These are phyloP conservation scores for Colletotrichum plurivorum DNA, from an alignment of 2,329 filamentous ascomycete species.

Conservation along the genomic window DNA sequence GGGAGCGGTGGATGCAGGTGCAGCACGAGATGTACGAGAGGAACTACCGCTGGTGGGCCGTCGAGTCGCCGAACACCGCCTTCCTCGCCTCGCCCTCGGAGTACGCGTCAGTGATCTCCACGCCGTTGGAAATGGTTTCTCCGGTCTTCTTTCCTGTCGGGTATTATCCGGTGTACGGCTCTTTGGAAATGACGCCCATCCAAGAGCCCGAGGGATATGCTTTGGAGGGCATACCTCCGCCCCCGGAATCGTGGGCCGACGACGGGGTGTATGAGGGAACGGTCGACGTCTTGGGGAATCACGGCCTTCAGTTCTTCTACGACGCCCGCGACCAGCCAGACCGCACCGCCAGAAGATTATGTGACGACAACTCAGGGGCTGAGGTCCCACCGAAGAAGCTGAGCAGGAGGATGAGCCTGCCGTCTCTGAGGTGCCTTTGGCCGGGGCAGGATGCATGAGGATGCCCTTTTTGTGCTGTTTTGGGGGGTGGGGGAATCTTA, in stretches of 20 bases:
- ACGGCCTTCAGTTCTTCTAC: conserved; percentile 26
- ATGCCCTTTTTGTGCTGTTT: too few species aligned
- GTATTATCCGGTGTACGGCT: conserved; percentile 23
- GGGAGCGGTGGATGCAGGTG: conserved; percentile 55
- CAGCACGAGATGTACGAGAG: conserved; percentile 43
- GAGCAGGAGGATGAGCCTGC: conserved; percentile 51
- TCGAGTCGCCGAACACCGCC: conserved; percentile 20
- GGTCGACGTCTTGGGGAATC: conserved; percentile 22
- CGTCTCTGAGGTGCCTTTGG: conserved; percentile 48
- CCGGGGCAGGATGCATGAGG: conserved; percentile 30
- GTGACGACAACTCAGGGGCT: neutral
- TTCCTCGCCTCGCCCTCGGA: conserved; percentile 14
- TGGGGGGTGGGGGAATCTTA: too few species aligned
- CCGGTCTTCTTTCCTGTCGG: conserved; percentile 51
- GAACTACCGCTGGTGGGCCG: conserved; percentile 14
- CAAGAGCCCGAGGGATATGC: neutral
- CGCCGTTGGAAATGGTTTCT: conserved; percentile 47
- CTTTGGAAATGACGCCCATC: neutral
- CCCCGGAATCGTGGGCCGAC: neutral
- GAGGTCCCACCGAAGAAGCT: neutral
- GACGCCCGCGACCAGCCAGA: neutral
- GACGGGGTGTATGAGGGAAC: neutral
- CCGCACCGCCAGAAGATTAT: neutral
- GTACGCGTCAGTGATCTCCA: conserved; percentile 37
- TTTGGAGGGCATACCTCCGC: neutral